These are phyloP conservation scores for Solanum habrochaites DNA, from an alignment of 257 asterid genomes.

Conservation along the genomic window DNA sequence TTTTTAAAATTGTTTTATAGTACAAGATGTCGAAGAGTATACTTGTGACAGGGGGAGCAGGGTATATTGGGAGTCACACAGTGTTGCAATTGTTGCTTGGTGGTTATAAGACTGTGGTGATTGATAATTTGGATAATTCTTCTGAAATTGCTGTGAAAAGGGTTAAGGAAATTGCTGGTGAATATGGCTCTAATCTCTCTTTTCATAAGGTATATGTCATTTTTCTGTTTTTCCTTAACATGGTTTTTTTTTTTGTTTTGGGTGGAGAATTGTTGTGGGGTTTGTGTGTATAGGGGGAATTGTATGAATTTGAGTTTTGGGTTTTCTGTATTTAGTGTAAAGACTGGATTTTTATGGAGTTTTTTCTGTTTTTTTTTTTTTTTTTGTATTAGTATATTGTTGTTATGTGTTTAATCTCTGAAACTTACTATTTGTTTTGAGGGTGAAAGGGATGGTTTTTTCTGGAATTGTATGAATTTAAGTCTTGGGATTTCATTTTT, in stretches of 20 bases:
- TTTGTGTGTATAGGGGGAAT: neutral
- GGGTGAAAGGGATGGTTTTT: neutral
- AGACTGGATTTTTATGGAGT: neutral
- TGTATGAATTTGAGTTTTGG: neutral
- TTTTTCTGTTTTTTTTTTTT: neutral
- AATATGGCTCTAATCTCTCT: constrained; percentile 43
- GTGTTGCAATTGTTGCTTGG: constrained; percentile 73
- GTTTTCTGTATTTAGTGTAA: neutral
- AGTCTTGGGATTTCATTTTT: neutral
- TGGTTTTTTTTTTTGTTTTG: neutral
- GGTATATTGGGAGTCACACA: constrained; percentile 66
- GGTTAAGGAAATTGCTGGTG: constrained; percentile 63
- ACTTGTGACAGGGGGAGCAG: constrained; percentile 64
- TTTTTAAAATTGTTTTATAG: neutral
- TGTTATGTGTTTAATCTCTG: neutral
- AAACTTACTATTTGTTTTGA: neutral
- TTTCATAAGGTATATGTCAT: constrained; percentile 52
- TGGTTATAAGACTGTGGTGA: constrained; percentile 64
- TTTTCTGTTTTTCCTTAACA: neutral
- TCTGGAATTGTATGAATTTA: neutral
- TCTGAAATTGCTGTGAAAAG: constrained; percentile 52
- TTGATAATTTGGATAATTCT: constrained; percentile 91
- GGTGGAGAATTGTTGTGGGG: neutral
- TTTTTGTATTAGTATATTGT: neutral
- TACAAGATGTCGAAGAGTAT: constrained; percentile 21